These are phyloP conservation scores for Chamaecyparis obtusa DNA, from an alignment of 75 land plant species.

Conservation along the genomic window DNA sequence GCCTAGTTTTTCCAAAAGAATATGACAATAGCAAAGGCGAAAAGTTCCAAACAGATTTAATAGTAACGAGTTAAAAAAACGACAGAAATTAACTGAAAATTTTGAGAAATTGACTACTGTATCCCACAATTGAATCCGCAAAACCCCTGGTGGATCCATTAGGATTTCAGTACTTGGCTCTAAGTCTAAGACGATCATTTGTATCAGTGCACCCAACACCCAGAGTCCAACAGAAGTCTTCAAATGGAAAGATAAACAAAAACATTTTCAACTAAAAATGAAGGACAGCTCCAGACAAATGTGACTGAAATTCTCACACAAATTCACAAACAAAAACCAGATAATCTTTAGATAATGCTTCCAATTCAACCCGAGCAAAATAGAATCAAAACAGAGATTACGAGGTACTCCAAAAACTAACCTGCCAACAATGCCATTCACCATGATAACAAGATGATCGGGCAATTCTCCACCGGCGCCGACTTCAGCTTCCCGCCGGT, in stretches of 20 bases:
- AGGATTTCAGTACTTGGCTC: not conserved
- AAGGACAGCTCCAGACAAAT: not conserved
- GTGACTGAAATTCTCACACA: not conserved
- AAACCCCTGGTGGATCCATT: not conserved
- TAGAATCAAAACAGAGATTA: not conserved
- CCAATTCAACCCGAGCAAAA: not conserved
- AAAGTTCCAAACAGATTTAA: not conserved
- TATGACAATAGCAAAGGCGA: too few relatives aligned
- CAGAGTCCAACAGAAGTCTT: too few relatives aligned
- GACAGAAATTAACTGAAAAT: not conserved
- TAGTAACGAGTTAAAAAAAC: not conserved
- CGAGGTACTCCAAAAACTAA: conserved; percentile 12
- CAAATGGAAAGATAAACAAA: not conserved
- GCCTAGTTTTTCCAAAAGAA: not conserved
- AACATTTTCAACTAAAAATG: too few relatives aligned
- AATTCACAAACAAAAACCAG: not conserved
- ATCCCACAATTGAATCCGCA: not conserved
- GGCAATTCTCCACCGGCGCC: conserved; percentile 7
- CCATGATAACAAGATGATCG: conserved; percentile 83
- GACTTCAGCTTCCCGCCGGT: not conserved
- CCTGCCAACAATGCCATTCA: conserved; percentile 91
- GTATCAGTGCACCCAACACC: not conserved
- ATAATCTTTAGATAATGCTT: not conserved
- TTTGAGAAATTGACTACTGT: not conserved
- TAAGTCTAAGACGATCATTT: not conserved